A percentile compares a stretch with the other conserved stretches of the same genome.
Evolutionary conservation across 345 rosid genomes (phyloP).

Genomic region (Brassica cretica): DNA sequence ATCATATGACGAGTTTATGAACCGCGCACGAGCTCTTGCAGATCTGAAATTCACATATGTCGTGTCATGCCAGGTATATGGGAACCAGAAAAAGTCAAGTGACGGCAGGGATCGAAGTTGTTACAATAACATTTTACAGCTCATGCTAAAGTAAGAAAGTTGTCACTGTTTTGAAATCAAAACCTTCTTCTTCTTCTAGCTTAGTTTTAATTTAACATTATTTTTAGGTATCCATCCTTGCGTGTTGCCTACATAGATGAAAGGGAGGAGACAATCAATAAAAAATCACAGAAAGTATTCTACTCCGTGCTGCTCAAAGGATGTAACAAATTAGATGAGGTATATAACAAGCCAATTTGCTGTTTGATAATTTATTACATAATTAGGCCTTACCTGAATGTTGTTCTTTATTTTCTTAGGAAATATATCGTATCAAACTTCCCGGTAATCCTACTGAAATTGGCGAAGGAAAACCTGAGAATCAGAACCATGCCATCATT

Average conservation of each 20-base stretch:
- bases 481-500: conserved; percentile 97
- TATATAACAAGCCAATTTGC: conserved; percentile 33
- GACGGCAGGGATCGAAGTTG: conserved; percentile 59
- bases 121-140: conserved; percentile 75
- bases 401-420: conserved; percentile 46
- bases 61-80: conserved; percentile 95
- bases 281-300: conserved; percentile 54
- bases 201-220: conserved; percentile 4
- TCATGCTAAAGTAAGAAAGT: conserved; percentile 79
- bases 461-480: conserved; percentile 99
- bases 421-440: conserved; percentile 94
- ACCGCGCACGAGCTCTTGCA: conserved; percentile 65
- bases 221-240: conserved; percentile 76
- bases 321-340: conserved; percentile 74
- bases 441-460: conserved; percentile 90
- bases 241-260: conserved; percentile 94
- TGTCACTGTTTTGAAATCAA: conserved; percentile 6
- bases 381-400: conserved; percentile 1
- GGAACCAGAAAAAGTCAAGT: conserved; percentile 73
- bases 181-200: neutral
- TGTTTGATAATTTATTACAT: neutral
- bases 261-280: conserved; percentile 66
- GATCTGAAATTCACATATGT: conserved; percentile 92
- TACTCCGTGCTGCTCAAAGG: conserved; percentile 97
- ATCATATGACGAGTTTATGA: conserved; percentile 34